Evolutionary conservation across 1,139 yeast species (phyloP).

Genomic region (Candida sanyaensis): DNA sequence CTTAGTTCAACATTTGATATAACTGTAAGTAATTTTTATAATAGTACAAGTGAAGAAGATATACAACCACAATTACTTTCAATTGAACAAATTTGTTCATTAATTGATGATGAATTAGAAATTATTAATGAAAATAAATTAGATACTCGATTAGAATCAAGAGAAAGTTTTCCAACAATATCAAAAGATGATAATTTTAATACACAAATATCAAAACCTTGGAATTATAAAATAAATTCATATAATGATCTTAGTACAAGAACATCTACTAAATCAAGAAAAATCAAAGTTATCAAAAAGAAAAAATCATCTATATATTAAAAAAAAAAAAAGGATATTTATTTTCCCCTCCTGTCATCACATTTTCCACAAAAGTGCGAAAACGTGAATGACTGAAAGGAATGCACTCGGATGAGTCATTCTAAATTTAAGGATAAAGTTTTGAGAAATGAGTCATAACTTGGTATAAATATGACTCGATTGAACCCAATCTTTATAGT

Average conservation of each 20-base stretch:
- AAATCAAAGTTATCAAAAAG: conserved; percentile 7
- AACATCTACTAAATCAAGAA: neutral
- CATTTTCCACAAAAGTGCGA: too few species aligned
- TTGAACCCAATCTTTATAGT: too few species aligned
- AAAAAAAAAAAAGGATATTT: neutral
- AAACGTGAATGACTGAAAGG: too few species aligned
- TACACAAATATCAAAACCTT: neutral
- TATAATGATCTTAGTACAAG: neutral
- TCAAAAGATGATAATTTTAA: conserved; percentile 2
- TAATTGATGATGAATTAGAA: conserved; percentile 13
- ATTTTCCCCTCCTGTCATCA: too few species aligned
- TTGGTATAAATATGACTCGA: too few species aligned
- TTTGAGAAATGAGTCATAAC: too few species aligned
- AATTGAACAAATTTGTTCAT: conserved; percentile 12
- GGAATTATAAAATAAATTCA: neutral
- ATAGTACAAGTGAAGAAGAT: neutral
- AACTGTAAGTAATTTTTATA: neutral
- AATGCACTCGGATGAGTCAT: too few species aligned
- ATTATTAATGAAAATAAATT: conserved; percentile 4
- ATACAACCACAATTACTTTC: conserved; percentile 4
- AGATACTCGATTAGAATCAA: conserved; percentile 2
- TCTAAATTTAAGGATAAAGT: too few species aligned
- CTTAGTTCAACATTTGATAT: conserved; percentile 5
- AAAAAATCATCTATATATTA: neutral
- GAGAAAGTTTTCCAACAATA: conserved; percentile 10